Percentiles rank a stretch among this genome's conserved stretches.
These are phyloP conservation scores for Primulina huaijiensis DNA, from an alignment of 257 asterid species.

Conservation along the genomic window DNA sequence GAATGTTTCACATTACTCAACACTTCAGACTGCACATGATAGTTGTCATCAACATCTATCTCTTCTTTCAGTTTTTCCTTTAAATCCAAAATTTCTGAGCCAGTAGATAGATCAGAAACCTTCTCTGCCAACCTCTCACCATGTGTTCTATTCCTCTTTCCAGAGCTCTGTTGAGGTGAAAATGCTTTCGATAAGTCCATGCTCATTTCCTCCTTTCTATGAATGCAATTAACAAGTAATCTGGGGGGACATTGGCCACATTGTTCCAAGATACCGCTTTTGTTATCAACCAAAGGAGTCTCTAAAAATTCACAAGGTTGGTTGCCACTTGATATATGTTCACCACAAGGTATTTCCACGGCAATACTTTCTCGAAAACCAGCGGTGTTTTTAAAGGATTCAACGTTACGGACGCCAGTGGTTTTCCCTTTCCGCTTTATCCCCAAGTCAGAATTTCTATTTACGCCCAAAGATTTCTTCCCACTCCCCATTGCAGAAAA, in stretches of 20 bases:
- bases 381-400: conserved; percentile 17
- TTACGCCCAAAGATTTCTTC: conserved; percentile 36
- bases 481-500: conserved; percentile 29
- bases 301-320: conserved; percentile 25
- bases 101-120: conserved; percentile 29
- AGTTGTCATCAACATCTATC: conserved; percentile 30
- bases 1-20: conserved; percentile 26
- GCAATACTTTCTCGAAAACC: conserved; percentile 23
- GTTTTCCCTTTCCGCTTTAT: conserved; percentile 36
- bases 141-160: conserved; percentile 20
- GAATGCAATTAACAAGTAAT: conserved; percentile 21
- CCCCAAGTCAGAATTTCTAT: conserved; percentile 34
- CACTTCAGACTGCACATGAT: conserved; percentile 28
- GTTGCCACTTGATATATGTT: conserved; percentile 10
- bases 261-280: conserved; percentile 25
- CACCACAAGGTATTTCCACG: conserved; percentile 16
- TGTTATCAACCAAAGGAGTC: conserved; percentile 23
- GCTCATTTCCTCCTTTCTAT: conserved; percentile 26
- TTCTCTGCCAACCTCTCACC: conserved; percentile 27
- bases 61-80: conserved; percentile 31
- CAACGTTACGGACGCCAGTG: conserved; percentile 22
- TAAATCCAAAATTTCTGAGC: conserved; percentile 32
- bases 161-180: conserved; percentile 31
- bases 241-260: conserved; percentile 19
- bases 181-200: conserved; percentile 18